These are phyloP conservation scores for Strombidium stylifer DNA, from an alignment of 73 alveolate genomes.

Conservation along the genomic window DNA sequence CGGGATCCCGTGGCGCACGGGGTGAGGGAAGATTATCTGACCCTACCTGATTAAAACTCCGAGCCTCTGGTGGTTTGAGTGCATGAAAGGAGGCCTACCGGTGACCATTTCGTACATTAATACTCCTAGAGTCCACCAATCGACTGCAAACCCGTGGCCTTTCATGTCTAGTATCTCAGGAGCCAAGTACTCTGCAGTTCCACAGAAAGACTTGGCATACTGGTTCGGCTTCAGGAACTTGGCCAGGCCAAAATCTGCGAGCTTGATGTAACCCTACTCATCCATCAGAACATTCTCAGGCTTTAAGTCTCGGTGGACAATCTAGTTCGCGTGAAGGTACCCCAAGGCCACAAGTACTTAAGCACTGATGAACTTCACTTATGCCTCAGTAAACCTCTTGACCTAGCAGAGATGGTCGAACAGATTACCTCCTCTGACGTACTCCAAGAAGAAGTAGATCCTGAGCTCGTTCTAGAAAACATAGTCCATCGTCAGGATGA, in stretches of 20 bases:
- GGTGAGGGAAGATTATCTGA: constrained; percentile 59
- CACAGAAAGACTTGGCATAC: constrained; percentile 62
- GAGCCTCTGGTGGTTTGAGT: constrained; percentile 47
- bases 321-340: constrained; percentile 58
- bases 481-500: constrained; percentile 59
- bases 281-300: constrained; percentile 78
- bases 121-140: constrained; percentile 81
- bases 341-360: constrained; percentile 50
- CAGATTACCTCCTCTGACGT: constrained; percentile 59
- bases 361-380: constrained; percentile 46
- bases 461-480: constrained; percentile 54
- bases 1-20: constrained; percentile 40
- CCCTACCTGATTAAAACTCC: constrained; percentile 51
- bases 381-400: constrained; percentile 32
- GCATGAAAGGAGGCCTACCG: constrained; percentile 74
- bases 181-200: constrained; percentile 80
- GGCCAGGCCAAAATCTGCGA: constrained; percentile 84
- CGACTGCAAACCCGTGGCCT: constrained; percentile 67
- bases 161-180: constrained; percentile 67
- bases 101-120: constrained; percentile 63
- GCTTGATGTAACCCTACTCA: constrained; percentile 67
- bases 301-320: constrained; percentile 76
- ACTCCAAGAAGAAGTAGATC: constrained; percentile 48
- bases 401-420: constrained; percentile 42
- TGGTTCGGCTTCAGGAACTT: constrained; percentile 39